Evolutionary conservation across 768 basidiomycete genomes (phyloP), one percentile per base, ranked within the genome.

Genomic region (Asterophora lycoperdoides): DNA sequence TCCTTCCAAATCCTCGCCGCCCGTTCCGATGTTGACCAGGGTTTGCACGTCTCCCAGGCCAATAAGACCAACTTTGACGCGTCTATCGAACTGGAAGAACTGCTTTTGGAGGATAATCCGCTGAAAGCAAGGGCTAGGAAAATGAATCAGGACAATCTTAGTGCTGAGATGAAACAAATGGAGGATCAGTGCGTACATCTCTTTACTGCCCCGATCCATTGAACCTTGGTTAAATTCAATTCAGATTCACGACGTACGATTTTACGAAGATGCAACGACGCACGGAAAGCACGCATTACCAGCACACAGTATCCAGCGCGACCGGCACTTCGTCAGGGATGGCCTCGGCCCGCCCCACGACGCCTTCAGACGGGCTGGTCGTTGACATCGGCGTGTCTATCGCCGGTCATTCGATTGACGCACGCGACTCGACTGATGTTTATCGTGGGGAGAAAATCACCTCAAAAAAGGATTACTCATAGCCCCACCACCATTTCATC

Each of bases 11-110:
- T 14, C 17, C 17, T 26, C 53, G 57, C 49, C 41, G 23, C 40
- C 23, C 23, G 23, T 52, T 30, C 29, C 19, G n/a, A 13, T 14
- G 32, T 3, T 41, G 8, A 40, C n/a, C n/a, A n/a, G 40, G 5
- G 18, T 23, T 38, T 40, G 11, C 44, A 26, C 19, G 14, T 39
- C 48, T 28, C 37, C 15, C 61, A 98, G 94, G 84, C 86, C n/a
- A 98, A 97, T 73, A 96, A 96, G 68, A 93, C 95, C 26, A 97
- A 99, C 67, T 99, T 99, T 63, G 95, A 99, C 63, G 94, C 95
- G 20, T 97, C 95, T 10, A 93, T 97, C 61, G 95, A 99, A 67
- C 72, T 99, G 30, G 95, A 99, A 62, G 95, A 99, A 68, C 75
- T 99, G 17, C 68, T 99, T 9, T 70, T 99, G 14, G 95, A 99